phyloP scores from a whole-genome alignment of 306 rosid genomes.

The Begonia peltatifolia region DNA sequence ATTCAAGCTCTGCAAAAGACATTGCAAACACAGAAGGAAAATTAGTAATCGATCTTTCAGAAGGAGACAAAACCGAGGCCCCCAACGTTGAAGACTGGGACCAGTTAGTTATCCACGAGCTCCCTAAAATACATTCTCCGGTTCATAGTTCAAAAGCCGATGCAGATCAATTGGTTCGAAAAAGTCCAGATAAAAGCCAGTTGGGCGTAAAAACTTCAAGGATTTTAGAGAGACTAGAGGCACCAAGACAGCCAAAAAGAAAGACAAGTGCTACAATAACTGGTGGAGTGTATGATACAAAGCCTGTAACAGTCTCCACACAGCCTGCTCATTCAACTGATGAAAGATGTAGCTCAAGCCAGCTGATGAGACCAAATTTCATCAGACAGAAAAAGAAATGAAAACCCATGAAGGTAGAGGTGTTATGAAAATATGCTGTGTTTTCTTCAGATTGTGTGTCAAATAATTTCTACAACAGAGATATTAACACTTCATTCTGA shows the following conservation, averaged over 20 bases:
- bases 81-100: slow-evolving; percentile 62
- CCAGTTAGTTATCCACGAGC: slow-evolving; percentile 48
- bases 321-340: slow-evolving; percentile 26
- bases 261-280: slow-evolving; percentile 21
- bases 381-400: slow-evolving; percentile 49
- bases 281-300: slow-evolving; percentile 18
- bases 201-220: slow-evolving; percentile 48
- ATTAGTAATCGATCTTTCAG: slow-evolving; percentile 7
- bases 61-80: slow-evolving; percentile 27
- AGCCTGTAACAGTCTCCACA: slow-evolving; percentile 23
- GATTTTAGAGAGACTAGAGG: slow-evolving; percentile 78
- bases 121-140: slow-evolving; percentile 31
- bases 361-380: slow-evolving; percentile 55
- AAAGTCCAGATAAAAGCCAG: slow-evolving; percentile 27
- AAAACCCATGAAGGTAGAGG: slow-evolving; percentile 1
- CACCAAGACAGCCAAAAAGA: slow-evolving; percentile 44
- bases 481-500: too few relatives aligned
- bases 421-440: too few relatives aligned
- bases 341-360: slow-evolving; percentile 26
- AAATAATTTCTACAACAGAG: too few relatives aligned
- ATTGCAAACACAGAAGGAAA: not conserved
- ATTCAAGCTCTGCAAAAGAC: not conserved
- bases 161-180: slow-evolving; percentile 24
- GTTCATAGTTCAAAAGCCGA: slow-evolving; percentile 26
- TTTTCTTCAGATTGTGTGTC: too few relatives aligned